Evolutionary conservation across 768 basidiomycete species (phyloP).

Genomic region (Leccinum incarnatum): DNA sequence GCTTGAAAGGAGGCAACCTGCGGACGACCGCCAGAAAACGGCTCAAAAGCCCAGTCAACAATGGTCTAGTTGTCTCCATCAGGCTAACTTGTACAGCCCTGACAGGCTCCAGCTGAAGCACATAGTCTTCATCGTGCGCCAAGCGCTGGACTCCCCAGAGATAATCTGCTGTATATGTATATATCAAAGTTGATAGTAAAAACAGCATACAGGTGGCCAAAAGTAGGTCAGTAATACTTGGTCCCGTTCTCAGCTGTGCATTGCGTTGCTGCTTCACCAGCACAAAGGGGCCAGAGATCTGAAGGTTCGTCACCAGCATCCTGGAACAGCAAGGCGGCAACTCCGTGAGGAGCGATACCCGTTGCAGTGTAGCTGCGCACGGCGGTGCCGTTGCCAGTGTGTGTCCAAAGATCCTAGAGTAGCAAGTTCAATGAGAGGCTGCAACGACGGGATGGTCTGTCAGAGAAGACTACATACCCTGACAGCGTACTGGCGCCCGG

Average conservation of each 20-base stretch:
- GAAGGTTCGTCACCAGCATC: constrained; percentile 70
- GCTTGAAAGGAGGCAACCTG: neutral
- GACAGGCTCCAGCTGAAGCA: neutral
- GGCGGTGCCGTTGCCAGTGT: constrained; percentile 65
- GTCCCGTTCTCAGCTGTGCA: constrained; percentile 64
- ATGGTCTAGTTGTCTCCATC: neutral
- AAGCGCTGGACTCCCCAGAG: too few species aligned
- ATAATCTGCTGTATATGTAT: neutral
- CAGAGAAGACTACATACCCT: constrained; percentile 39
- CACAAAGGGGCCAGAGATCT: constrained; percentile 55
- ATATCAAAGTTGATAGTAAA: neutral
- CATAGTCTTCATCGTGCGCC: neutral
- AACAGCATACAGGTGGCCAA: neutral
- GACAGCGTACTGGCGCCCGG: constrained; percentile 59
- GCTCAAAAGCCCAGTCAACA: neutral
- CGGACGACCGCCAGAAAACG: neutral
- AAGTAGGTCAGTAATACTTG: constrained; percentile 15
- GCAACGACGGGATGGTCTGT: neutral
- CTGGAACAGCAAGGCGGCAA: constrained; percentile 58
- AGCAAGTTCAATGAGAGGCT: neutral
- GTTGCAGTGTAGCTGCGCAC: constrained; percentile 49
- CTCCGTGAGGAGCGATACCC: constrained; percentile 60
- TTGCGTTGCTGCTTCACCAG: constrained; percentile 40
- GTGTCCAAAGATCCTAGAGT: constrained; percentile 65
- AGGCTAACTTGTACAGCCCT: neutral